Conservation (phyloP, 2,329 filamentous ascomycete species). For the Alternaria triticimaculans region DNA sequence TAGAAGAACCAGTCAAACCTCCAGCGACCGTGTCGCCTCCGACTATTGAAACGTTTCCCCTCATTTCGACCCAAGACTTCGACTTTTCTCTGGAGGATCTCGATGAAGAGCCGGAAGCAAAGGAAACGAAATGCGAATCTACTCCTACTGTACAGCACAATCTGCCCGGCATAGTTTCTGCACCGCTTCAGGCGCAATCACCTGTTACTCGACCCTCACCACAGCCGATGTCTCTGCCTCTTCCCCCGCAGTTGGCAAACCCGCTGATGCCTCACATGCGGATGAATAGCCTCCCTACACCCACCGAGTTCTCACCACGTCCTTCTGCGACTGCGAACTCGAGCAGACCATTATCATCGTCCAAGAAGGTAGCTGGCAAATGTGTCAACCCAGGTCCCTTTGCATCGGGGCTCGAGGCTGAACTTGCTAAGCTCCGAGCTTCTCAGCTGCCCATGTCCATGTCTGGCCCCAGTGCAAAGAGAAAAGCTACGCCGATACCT, state of each 20-base stretch:
- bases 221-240: background rate
- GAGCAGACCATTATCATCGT: background rate
- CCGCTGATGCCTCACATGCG: background rate
- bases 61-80: slow-evolving; percentile 50
- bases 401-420: background rate
- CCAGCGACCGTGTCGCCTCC: background rate
- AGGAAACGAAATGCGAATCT: background rate
- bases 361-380: slow-evolving; percentile 11
- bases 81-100: slow-evolving; percentile 52
- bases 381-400: slow-evolving; percentile 11
- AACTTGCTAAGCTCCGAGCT: slow-evolving; percentile 8
- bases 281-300: background rate
- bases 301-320: background rate
- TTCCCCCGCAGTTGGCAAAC: background rate
- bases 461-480: background rate
- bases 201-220: background rate
- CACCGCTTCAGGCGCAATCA: background rate
- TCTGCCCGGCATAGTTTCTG: background rate
- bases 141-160: background rate
- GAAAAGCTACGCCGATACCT: background rate
- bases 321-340: background rate
- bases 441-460: slow-evolving; percentile 9
- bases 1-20: background rate
- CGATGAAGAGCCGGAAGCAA: slow-evolving; percentile 29
- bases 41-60: slow-evolving; percentile 18